A percentile compares a stretch with the other conserved stretches of the same genome.
Conservation (phyloP, 371 early-diverging fungal genomes). For the Zopfochytrium polystomum region DNA sequence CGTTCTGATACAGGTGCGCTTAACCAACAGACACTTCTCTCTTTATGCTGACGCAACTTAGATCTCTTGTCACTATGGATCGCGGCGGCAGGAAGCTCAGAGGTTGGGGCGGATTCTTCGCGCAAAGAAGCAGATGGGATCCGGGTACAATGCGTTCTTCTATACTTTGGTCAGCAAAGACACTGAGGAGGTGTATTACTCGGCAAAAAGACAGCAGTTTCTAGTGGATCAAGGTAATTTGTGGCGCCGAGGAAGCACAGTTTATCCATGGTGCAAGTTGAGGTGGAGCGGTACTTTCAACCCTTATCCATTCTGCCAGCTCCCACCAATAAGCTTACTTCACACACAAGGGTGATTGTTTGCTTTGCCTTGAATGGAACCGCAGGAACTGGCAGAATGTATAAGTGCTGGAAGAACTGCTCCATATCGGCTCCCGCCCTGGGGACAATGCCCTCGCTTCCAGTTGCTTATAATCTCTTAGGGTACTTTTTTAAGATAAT, state of each 20-base stretch:
- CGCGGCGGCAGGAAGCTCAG: conserved; percentile 99
- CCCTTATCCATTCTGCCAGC: no score
- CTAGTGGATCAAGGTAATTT: conserved; percentile 94
- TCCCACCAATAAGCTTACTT: no score
- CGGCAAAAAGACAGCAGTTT: conserved; percentile 98
- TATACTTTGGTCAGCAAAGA: conserved; percentile 95
- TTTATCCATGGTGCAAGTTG: no score
- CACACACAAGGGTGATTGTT: no score
- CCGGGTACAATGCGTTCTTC: conserved; percentile 94
- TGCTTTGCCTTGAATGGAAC: no score
- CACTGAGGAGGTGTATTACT: conserved; percentile 99
- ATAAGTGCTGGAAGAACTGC: no score
- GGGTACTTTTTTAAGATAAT: conserved; percentile 38
- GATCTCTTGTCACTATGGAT: conserved; percentile 98
- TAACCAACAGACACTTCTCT: neutral
- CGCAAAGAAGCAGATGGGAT: conserved; percentile 74
- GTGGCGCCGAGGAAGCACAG: no score
- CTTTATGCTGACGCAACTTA: conserved; percentile 37
- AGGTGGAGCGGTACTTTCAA: no score
- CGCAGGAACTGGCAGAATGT: no score
- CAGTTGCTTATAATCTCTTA: conserved; percentile 6
- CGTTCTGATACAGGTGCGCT: conserved; percentile 77
- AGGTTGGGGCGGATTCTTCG: conserved; percentile 94
- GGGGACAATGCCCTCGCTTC: neutral
- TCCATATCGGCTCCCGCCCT: no score